These are phyloP conservation scores for Cryphonectria carpinicola DNA, from an alignment of 2,329 filamentous ascomycete species.

Conservation along the genomic window DNA sequence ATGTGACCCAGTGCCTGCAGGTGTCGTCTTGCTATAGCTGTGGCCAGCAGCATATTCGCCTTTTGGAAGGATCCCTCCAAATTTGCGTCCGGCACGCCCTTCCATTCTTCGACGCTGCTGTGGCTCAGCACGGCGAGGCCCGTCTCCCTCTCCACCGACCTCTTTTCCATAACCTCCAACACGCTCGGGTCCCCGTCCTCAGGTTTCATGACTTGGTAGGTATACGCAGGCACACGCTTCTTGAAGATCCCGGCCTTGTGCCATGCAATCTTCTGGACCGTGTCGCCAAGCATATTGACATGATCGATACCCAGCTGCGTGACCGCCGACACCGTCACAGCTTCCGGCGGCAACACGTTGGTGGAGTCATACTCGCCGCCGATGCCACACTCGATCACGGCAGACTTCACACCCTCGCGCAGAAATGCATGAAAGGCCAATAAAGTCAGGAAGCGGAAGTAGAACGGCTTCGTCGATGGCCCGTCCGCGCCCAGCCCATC, in stretches of 20 bases:
- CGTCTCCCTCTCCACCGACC: slow-evolving; percentile 60
- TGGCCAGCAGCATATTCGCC: slow-evolving; percentile 54
- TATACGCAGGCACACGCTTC: slow-evolving; percentile 63
- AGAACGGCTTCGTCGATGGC: slow-evolving; percentile 76
- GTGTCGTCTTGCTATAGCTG: slow-evolving; percentile 55
- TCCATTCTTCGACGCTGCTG: slow-evolving; percentile 48
- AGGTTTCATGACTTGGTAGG: slow-evolving; percentile 50
- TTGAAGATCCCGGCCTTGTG: slow-evolving; percentile 92
- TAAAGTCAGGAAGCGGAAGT: slow-evolving; percentile 89
- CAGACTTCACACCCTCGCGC: slow-evolving; percentile 72
- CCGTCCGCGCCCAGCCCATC: slow-evolving; percentile 56
- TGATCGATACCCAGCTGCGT: slow-evolving; percentile 87
- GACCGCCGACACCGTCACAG: slow-evolving; percentile 73
- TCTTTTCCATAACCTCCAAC: slow-evolving; percentile 39
- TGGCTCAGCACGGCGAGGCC: slow-evolving; percentile 50
- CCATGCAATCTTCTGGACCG: slow-evolving; percentile 83
- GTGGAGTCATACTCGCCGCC: slow-evolving; percentile 93
- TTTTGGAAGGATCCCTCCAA: slow-evolving; percentile 60
- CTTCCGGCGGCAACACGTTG: slow-evolving; percentile 70
- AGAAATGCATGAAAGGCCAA: slow-evolving; percentile 86
- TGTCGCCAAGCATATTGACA: slow-evolving; percentile 76
- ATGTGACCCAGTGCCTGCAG: slow-evolving; percentile 41
- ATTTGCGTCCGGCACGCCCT: slow-evolving; percentile 36
- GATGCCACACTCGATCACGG: slow-evolving; percentile 90
- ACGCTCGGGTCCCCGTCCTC: slow-evolving; percentile 30